Conservation (phyloP, 257 asterid genomes). For the Ilex aquifolium region DNA sequence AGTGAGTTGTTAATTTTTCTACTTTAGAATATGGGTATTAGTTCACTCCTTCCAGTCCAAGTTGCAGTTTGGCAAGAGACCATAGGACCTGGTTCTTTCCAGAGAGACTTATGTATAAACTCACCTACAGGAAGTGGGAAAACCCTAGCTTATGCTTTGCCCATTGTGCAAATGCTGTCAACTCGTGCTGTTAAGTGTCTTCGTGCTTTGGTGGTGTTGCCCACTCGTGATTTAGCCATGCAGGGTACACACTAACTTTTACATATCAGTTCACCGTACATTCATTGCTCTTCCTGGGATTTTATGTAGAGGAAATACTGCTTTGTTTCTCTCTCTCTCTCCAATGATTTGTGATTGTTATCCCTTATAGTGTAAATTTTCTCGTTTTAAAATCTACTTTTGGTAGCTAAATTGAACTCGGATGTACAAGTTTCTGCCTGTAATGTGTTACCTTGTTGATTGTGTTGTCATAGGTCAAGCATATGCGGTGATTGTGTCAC, state of each 20-base stretch:
- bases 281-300: background rate
- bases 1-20: slow-evolving; percentile 10
- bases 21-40: slow-evolving; percentile 48
- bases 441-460: too few species aligned
- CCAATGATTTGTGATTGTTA: background rate
- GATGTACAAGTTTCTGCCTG: too few species aligned
- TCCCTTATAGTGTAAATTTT: background rate
- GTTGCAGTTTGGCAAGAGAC: slow-evolving; percentile 92
- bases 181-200: slow-evolving; percentile 60
- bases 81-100: slow-evolving; percentile 79
- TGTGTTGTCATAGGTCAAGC: too few species aligned
- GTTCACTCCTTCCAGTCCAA: slow-evolving; percentile 81
- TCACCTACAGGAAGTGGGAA: slow-evolving; percentile 97
- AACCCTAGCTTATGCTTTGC: slow-evolving; percentile 84
- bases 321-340: background rate
- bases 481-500: too few species aligned
- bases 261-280: background rate
- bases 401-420: too few species aligned
- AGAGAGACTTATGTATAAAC: slow-evolving; percentile 77
- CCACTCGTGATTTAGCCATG: slow-evolving; percentile 85
- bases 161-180: slow-evolving; percentile 72
- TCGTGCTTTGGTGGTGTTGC: slow-evolving; percentile 92
- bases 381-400: too few species aligned
- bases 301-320: background rate
- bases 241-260: slow-evolving; percentile 41